phyloP scores from a whole-genome alignment of 2,329 filamentous ascomycete genomes.

The Aureobasidium melanogenum region DNA sequence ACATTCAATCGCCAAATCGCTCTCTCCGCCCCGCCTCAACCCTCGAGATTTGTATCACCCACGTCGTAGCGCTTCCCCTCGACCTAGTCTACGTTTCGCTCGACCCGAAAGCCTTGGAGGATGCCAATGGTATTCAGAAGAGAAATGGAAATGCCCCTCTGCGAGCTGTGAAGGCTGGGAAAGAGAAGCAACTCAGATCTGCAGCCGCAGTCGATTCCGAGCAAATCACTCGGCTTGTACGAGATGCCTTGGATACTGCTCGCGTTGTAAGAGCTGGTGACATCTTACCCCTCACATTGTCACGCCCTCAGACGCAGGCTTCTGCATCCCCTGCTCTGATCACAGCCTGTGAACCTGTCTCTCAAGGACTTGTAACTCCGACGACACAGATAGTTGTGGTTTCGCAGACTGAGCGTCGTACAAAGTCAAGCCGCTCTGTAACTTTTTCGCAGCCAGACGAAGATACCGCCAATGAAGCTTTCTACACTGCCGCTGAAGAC shows the following conservation, averaged over 20 bases:
- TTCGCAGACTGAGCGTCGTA: slow-evolving; percentile 34
- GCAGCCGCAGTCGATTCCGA: not conserved
- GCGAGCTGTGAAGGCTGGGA: slow-evolving; percentile 19
- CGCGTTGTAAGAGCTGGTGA: slow-evolving; percentile 79
- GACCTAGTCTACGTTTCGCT: slow-evolving; percentile 82
- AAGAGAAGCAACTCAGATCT: not conserved
- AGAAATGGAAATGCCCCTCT: slow-evolving; percentile 67
- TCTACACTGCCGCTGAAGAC: slow-evolving; percentile 87
- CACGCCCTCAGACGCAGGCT: slow-evolving; percentile 78
- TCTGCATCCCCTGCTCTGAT: slow-evolving; percentile 79
- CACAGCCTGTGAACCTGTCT: slow-evolving; percentile 86
- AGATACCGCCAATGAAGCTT: slow-evolving; percentile 81
- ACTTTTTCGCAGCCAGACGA: slow-evolving; percentile 51
- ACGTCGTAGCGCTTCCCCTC: slow-evolving; percentile 69
- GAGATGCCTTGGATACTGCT: slow-evolving; percentile 37
- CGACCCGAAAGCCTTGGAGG: slow-evolving; percentile 69
- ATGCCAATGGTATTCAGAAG: slow-evolving; percentile 73
- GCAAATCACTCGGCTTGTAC: not conserved
- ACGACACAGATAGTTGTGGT: slow-evolving; percentile 78
- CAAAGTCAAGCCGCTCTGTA: slow-evolving; percentile 36
- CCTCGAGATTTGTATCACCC: slow-evolving; percentile 75
- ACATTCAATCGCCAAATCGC: slow-evolving; percentile 8
- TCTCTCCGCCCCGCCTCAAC: slow-evolving; percentile 64
- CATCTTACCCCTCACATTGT: slow-evolving; percentile 66
- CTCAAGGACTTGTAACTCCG: slow-evolving; percentile 71